Conservation (phyloP, 257 asterid genomes). For the Jacaranda copaia region DNA sequence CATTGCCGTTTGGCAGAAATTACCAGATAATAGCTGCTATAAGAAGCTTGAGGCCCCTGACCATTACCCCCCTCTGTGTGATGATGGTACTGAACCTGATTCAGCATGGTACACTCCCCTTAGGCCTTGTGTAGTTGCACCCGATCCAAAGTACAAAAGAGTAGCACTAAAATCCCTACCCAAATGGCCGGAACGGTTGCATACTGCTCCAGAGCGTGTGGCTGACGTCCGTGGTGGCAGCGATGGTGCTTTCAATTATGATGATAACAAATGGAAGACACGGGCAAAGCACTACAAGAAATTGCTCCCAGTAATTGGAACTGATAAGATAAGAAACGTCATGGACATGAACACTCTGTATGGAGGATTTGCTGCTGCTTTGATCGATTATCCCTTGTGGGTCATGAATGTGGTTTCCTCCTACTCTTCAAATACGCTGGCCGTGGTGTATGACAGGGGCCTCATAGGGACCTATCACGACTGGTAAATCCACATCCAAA, state of each 20-base stretch:
- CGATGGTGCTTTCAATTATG: constrained; percentile 45
- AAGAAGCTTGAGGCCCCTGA: constrained; percentile 47
- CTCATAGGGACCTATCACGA: constrained; percentile 59
- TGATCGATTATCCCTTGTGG: constrained; percentile 52
- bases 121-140: constrained; percentile 59
- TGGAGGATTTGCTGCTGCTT: constrained; percentile 58
- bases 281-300: constrained; percentile 52
- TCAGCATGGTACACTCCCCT: constrained; percentile 74
- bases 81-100: constrained; percentile 65
- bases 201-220: constrained; percentile 53
- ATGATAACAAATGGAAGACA: constrained; percentile 49
- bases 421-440: constrained; percentile 48
- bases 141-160: constrained; percentile 43
- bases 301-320: constrained; percentile 54
- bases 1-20: constrained; percentile 64
- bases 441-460: constrained; percentile 57
- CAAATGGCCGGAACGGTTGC: constrained; percentile 58
- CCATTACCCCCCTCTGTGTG: constrained; percentile 53
- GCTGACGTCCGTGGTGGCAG: constrained; percentile 55
- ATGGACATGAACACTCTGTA: constrained; percentile 59
- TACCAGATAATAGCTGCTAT: constrained; percentile 52
- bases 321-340: constrained; percentile 52
- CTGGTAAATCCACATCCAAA: constrained; percentile 41
- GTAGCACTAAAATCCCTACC: constrained; percentile 41
- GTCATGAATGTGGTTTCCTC: constrained; percentile 63